phyloP scores from a whole-genome alignment of 108 stramenopile genomes.

The Nitzschia sp. region DNA sequence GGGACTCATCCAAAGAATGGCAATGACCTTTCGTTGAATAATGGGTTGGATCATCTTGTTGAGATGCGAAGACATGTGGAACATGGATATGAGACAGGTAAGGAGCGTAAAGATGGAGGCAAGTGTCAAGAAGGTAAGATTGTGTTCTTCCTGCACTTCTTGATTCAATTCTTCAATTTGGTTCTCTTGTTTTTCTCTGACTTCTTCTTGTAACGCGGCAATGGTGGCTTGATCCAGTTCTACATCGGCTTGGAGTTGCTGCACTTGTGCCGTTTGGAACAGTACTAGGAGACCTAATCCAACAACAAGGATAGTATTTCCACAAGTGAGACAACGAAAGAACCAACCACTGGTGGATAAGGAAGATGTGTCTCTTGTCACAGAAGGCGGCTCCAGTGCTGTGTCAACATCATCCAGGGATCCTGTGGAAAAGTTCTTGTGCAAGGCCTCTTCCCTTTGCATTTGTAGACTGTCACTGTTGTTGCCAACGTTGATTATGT shows the following conservation, averaged over 20 bases:
- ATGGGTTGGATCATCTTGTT: conserved; percentile 75
- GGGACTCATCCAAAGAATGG: conserved; percentile 90
- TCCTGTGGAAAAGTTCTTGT: background rate
- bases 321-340: conserved; percentile 14
- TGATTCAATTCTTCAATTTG: conserved; percentile 45
- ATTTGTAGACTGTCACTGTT: too few relatives aligned
- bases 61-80: conserved; percentile 79
- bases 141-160: conserved; percentile 43
- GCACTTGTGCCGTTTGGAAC: conserved; percentile 3
- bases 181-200: conserved; percentile 35
- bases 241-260: conserved; percentile 13
- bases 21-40: conserved; percentile 81
- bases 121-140: conserved; percentile 58
- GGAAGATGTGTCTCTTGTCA: background rate
- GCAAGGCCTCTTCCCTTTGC: too few relatives aligned
- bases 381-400: too few relatives aligned
- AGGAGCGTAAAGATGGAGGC: conserved; percentile 82
- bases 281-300: background rate
- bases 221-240: conserved; percentile 29
- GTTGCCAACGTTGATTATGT: too few relatives aligned
- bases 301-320: conserved; percentile 1
- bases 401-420: background rate
- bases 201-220: conserved; percentile 26
- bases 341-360: background rate
- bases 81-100: conserved; percentile 71